These are phyloP conservation scores for Penicillium turbatum DNA, from an alignment of 495 filamentous ascomycete genomes.

Conservation along the genomic window DNA sequence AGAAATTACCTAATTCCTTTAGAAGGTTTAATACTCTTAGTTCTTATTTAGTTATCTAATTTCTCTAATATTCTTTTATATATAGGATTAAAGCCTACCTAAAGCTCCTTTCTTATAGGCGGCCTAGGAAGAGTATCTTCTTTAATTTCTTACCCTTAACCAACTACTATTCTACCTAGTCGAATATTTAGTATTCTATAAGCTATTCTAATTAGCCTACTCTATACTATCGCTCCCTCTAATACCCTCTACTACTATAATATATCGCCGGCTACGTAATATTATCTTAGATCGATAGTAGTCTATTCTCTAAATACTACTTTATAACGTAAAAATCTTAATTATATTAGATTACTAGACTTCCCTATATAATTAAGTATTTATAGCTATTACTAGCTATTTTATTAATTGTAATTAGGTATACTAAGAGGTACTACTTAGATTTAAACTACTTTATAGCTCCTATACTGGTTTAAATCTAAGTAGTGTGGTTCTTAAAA, in stretches of 20 bases:
- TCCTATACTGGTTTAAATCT: background rate
- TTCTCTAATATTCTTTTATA: background rate
- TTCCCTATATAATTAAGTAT: background rate
- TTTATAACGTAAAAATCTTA: background rate
- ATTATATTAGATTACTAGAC: background rate
- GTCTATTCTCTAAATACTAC: background rate
- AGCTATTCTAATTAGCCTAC: background rate
- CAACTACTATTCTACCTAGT: background rate
- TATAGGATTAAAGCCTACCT: background rate
- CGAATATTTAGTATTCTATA: background rate
- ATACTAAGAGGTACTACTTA: background rate
- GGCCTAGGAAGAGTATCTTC: background rate
- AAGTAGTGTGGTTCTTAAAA: background rate
- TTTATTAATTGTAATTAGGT: background rate
- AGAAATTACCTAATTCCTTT: constrained; percentile 7
- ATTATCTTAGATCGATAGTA: background rate
- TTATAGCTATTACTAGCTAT: constrained; percentile 1
- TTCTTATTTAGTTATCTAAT: background rate
- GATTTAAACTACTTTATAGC: background rate
- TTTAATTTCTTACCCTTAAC: background rate
- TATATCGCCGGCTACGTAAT: background rate
- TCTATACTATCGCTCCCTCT: constrained; percentile 6
- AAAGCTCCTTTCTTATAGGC: background rate
- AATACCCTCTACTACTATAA: constrained; percentile 5
- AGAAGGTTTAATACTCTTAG: background rate